These are phyloP conservation scores for Davidsoniella neocaledoniae DNA, from an alignment of 2,329 filamentous ascomycete species.

Conservation along the genomic window DNA sequence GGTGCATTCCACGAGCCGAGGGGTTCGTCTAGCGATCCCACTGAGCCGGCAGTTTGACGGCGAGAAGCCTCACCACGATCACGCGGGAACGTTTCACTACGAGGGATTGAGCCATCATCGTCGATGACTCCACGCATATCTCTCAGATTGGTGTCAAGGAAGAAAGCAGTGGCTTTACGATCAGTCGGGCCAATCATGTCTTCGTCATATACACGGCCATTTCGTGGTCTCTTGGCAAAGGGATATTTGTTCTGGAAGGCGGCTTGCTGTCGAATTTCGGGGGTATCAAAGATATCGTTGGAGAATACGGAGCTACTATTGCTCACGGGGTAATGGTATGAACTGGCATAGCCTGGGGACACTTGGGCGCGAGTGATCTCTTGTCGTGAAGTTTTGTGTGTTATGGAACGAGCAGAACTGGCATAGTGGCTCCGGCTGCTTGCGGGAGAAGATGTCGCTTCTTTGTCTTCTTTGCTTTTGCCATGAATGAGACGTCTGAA, in stretches of 20 bases:
- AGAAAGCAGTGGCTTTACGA: slow-evolving; percentile 46
- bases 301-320: slow-evolving; percentile 7
- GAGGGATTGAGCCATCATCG: background rate
- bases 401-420: slow-evolving; percentile 20
- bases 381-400: slow-evolving; percentile 29
- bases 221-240: slow-evolving; percentile 39
- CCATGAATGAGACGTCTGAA: slow-evolving; percentile 9
- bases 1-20: slow-evolving; percentile 74
- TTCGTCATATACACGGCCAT: slow-evolving; percentile 32
- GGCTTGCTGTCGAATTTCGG: slow-evolving; percentile 10
- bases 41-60: slow-evolving; percentile 4
- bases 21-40: slow-evolving; percentile 17
- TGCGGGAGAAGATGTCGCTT: slow-evolving; percentile 16
- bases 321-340: slow-evolving; percentile 1
- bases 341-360: slow-evolving; percentile 15
- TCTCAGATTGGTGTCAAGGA: slow-evolving; percentile 71
- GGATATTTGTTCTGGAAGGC: slow-evolving; percentile 46
- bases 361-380: slow-evolving; percentile 24
- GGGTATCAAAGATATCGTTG: slow-evolving; percentile 14
- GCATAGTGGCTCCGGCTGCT: background rate
- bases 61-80: background rate
- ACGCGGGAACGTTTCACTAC: slow-evolving; percentile 5
- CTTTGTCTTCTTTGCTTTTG: slow-evolving; percentile 10
- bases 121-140: slow-evolving; percentile 57
- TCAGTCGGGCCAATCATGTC: slow-evolving; percentile 45